These are phyloP conservation scores for Raphanus sativus DNA, from an alignment of 345 rosid genomes.

Conservation along the genomic window DNA sequence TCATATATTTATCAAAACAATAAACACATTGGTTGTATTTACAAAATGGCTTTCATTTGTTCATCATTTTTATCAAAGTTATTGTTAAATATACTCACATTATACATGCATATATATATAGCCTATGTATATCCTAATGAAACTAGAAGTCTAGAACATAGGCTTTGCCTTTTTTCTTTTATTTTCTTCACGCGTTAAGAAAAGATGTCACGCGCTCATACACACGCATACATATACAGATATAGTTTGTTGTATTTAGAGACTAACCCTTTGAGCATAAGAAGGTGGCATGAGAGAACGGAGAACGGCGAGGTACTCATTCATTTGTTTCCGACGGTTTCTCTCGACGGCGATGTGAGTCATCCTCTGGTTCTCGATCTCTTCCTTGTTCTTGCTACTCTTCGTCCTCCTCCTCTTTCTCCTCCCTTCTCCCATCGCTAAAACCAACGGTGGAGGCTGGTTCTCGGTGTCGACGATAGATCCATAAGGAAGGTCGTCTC, in stretches of 20 bases:
- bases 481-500: conserved; percentile 24
- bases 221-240: neutral
- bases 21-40: neutral
- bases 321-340: conserved; percentile 95
- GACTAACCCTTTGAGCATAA: conserved; percentile 83
- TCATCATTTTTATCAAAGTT: conserved; percentile 1
- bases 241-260: conserved; percentile 6
- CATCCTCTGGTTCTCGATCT: conserved; percentile 88
- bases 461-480: conserved; percentile 6
- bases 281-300: conserved; percentile 88
- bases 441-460: conserved; percentile 24
- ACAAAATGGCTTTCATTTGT: conserved; percentile 23
- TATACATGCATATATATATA: conserved; percentile 27
- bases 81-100: neutral
- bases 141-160: conserved; percentile 31
- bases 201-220: conserved; percentile 20
- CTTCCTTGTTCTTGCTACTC: conserved; percentile 74
- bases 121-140: conserved; percentile 21
- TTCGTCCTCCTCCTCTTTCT: conserved; percentile 66
- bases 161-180: conserved; percentile 17
- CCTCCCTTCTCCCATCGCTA: conserved; percentile 30
- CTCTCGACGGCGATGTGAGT: conserved; percentile 95
- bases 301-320: conserved; percentile 74
- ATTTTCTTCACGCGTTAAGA: conserved; percentile 9
- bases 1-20: neutral